Evolutionary conservation across 345 rosid genomes (phyloP), one percentile per base, ranked within the genome.

Genomic region (Camelina laxa): DNA sequence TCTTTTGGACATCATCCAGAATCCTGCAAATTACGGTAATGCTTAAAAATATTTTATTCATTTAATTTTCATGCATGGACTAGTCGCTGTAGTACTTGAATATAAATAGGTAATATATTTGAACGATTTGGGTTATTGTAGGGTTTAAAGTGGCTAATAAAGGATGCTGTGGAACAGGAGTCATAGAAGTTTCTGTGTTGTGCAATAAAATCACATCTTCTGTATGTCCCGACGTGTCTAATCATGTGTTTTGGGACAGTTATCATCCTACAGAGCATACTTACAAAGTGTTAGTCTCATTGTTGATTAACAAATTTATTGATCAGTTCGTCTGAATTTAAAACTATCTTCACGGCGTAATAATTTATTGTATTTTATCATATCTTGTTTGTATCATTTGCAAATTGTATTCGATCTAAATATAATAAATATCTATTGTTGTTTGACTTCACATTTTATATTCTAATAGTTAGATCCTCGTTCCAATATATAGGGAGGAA

Each of bases 161-260:
- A 76, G 98, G 98, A 58, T 91, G 97, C 9, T 91, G 93, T 61
- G 97, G 91, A 19, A 85, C 92, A 0, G 97, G 98, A 54, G 58
- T 60, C 1, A 55, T 90, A 20, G 93, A 93, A 62, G 88, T 83
- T 6, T 73, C 82, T 42, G 9, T 81, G 1, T 36, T 87, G 4
- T 89, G 97, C 53, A 90, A 76, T 66, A 58, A 73, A 31, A 73
- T 81, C 19, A 80, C 69, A 49, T 74, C 73, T 75, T 64, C 84
- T 17, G 81, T 80, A 7, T 90, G 96, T 69, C 3, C 78, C 0
- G 81, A 90, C 54, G 79, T 47, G 20, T 73, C 80, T 0, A 75
- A 59, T n/a, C 84, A 86, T 72, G 76, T 89, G 19, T 89, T 87
- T 66, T 89, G 90, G 88, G 90, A 89, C 70, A 87, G 92, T 79